Conservation (phyloP, 176 grass and related monocot genomes). For the Carex parvula region DNA sequence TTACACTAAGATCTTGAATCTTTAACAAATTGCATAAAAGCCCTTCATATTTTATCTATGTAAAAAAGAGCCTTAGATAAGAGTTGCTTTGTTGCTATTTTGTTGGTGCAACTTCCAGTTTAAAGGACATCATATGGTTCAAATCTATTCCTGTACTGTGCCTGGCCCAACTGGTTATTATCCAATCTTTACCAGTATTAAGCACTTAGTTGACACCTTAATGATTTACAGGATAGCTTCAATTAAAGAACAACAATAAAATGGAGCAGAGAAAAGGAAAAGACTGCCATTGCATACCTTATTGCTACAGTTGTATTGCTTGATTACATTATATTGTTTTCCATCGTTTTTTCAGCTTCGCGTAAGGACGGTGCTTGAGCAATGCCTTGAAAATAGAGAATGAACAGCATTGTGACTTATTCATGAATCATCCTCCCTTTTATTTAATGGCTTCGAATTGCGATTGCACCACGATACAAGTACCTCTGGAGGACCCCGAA, state of each 20-base stretch:
- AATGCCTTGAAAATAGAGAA: slow-evolving; percentile 53
- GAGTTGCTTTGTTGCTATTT: slow-evolving; percentile 21
- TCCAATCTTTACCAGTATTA: neutral
- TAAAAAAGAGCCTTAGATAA: neutral
- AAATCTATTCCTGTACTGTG: neutral
- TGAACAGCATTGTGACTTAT: slow-evolving; percentile 33
- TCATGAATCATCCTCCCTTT: neutral
- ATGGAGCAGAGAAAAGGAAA: neutral
- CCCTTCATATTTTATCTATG: neutral
- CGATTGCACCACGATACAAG: neutral
- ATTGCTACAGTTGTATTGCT: neutral
- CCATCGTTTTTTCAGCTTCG: slow-evolving; percentile 58
- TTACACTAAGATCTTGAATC: neutral
- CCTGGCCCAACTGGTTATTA: neutral
- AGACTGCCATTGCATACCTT: neutral
- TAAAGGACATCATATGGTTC: neutral
- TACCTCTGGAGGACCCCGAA: neutral
- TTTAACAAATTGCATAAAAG: neutral
- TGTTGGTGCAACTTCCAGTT: neutral
- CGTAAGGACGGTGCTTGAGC: slow-evolving; percentile 77
- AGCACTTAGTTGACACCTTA: neutral
- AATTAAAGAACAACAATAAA: neutral
- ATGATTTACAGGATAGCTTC: neutral
- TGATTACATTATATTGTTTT: slow-evolving; percentile 5
- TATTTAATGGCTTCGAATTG: slow-evolving; percentile 4